Conservation (phyloP, 805 yeast species). For the Metschnikowia sp. region DNA sequence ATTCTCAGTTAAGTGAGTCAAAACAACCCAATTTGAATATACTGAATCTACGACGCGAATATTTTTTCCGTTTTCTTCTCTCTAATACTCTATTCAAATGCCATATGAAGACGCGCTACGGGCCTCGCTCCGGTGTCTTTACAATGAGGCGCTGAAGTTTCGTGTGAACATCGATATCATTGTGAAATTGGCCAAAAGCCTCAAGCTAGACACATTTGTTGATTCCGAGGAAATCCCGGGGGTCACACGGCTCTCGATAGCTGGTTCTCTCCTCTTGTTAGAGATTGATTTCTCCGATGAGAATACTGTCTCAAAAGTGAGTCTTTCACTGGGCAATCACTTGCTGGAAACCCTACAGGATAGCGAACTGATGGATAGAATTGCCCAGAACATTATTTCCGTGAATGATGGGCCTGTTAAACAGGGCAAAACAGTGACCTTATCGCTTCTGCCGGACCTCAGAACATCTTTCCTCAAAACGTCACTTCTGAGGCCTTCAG, state of each 20-base stretch:
- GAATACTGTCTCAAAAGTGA: slow-evolving; percentile 24
- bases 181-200: slow-evolving; percentile 38
- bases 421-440: neutral
- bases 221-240: slow-evolving; percentile 26
- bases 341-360: neutral
- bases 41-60: neutral
- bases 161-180: slow-evolving; percentile 34
- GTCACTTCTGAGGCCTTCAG: neutral
- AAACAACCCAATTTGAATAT: too few relatives aligned
- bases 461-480: slow-evolving; percentile 2
- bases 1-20: too few relatives aligned
- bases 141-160: slow-evolving; percentile 31
- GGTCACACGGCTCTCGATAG: slow-evolving; percentile 33
- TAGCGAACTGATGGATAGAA: neutral
- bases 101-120: slow-evolving; percentile 11
- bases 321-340: slow-evolving; percentile 37
- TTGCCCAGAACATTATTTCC: neutral
- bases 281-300: slow-evolving; percentile 37
- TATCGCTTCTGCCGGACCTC: slow-evolving; percentile 2
- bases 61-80: neutral
- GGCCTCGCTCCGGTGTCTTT: slow-evolving; percentile 21
- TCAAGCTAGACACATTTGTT: slow-evolving; percentile 40
- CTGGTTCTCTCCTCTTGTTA: slow-evolving; percentile 38
- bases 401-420: neutral
- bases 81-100: neutral